These are phyloP conservation scores for Tolypocladium endophyticum DNA, from an alignment of 2,329 filamentous ascomycete species.

Conservation along the genomic window DNA sequence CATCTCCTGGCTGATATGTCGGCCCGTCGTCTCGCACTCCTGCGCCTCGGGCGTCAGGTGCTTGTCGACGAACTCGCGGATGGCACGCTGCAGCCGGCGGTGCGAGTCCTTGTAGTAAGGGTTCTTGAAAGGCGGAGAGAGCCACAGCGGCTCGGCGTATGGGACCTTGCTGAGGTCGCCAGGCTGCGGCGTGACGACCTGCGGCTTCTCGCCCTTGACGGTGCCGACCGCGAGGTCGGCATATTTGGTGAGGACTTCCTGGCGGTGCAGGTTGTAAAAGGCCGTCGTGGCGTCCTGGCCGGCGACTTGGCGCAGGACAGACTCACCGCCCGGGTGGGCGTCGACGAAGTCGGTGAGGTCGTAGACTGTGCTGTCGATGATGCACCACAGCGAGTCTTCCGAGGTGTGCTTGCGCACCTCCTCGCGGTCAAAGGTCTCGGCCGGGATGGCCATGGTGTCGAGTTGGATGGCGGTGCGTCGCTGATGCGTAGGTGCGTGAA, in stretches of 20 bases:
- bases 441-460: conserved; percentile 23
- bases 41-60: conserved; percentile 65
- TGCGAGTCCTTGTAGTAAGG: conserved; percentile 77
- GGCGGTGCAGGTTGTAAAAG: conserved; percentile 87
- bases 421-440: conserved; percentile 45
- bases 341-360: conserved; percentile 78
- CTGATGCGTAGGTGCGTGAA: background rate
- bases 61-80: conserved; percentile 62
- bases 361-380: conserved; percentile 81
- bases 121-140: conserved; percentile 63
- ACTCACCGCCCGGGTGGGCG: conserved; percentile 72
- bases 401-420: conserved; percentile 68
- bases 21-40: conserved; percentile 64
- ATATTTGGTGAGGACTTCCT: conserved; percentile 82
- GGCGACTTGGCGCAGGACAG: conserved; percentile 70
- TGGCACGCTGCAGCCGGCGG: conserved; percentile 53
- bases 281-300: conserved; percentile 71
- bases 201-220: conserved; percentile 61
- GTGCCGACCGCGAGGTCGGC: conserved; percentile 63
- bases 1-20: conserved; percentile 58
- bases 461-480: background rate
- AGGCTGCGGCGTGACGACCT: conserved; percentile 57
- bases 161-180: conserved; percentile 70
- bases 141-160: conserved; percentile 78
- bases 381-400: conserved; percentile 69